Conservation (phyloP, 2,329 filamentous ascomycete genomes). For the Clarireedia paspali region DNA sequence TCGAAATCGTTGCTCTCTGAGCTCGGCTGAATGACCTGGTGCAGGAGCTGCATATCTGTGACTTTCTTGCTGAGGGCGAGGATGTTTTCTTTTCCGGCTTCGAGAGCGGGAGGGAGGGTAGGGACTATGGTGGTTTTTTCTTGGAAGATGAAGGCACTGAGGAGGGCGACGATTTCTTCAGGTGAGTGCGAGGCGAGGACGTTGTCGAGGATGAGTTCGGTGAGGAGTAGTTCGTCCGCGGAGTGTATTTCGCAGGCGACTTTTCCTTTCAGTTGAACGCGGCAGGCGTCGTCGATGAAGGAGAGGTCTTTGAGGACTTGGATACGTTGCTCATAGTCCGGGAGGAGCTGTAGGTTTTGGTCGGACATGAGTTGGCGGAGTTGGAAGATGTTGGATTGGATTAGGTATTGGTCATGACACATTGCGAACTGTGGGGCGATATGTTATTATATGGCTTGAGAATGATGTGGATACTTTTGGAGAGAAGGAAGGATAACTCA, state of each 20-base stretch:
- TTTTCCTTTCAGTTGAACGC: constrained; percentile 94
- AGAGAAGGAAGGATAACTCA: constrained; percentile 38
- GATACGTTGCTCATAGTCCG: constrained; percentile 94
- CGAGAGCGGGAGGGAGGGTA: constrained; percentile 71
- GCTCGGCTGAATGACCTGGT: constrained; percentile 84
- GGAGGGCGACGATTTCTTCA: constrained; percentile 88
- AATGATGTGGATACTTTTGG: not conserved
- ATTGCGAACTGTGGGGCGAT: constrained; percentile 63
- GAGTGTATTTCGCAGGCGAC: constrained; percentile 98
- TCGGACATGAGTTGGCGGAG: constrained; percentile 87
- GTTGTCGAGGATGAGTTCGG: constrained; percentile 93
- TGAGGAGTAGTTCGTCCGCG: constrained; percentile 90
- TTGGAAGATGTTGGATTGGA: constrained; percentile 86
- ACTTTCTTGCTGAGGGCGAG: constrained; percentile 88
- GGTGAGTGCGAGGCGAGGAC: constrained; percentile 92
- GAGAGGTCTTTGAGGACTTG: constrained; percentile 84
- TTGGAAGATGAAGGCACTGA: constrained; percentile 95
- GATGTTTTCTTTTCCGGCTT: constrained; percentile 77
- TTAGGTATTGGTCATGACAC: constrained; percentile 94
- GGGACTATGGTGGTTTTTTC: constrained; percentile 85
- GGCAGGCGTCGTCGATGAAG: constrained; percentile 80
- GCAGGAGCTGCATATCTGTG: constrained; percentile 77
- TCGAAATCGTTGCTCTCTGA: constrained; percentile 93
- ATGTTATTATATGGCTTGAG: not conserved
- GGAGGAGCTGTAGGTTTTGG: constrained; percentile 89